Conservation (phyloP, 75 land plant species). For the Pinus tabuliformis region DNA sequence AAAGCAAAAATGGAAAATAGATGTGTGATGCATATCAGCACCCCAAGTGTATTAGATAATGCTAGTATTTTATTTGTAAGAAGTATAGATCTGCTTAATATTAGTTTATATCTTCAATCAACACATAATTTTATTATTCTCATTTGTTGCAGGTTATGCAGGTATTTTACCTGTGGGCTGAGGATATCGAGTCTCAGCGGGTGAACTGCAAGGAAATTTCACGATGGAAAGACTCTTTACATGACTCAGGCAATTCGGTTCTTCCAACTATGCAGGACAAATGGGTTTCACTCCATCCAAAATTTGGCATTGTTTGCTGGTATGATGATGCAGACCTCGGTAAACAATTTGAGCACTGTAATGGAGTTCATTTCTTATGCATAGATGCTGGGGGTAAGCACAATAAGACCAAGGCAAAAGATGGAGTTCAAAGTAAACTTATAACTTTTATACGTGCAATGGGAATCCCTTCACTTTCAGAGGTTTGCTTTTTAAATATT, state of each 20-base stretch:
- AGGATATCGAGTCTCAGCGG: slow-evolving; percentile 47
- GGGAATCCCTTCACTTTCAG: slow-evolving; percentile 73
- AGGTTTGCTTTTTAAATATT: slow-evolving; percentile 34
- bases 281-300: slow-evolving; percentile 78
- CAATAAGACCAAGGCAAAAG: slow-evolving; percentile 17
- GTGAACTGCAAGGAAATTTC: slow-evolving; percentile 46
- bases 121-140: too few relatives aligned
- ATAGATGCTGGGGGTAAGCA: slow-evolving; percentile 22
- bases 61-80: not conserved
- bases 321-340: slow-evolving; percentile 68
- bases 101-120: too few relatives aligned
- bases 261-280: slow-evolving; percentile 78
- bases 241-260: slow-evolving; percentile 38
- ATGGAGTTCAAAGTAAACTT: slow-evolving; percentile 25
- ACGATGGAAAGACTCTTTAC: slow-evolving; percentile 48
- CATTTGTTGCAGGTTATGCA: slow-evolving; percentile 54
- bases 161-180: slow-evolving; percentile 60
- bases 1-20: not conserved
- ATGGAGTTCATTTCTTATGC: slow-evolving; percentile 40
- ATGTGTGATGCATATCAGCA: not conserved
- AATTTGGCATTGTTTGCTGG: slow-evolving; percentile 74
- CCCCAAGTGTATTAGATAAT: not conserved
- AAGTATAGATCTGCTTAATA: not conserved
- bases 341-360: slow-evolving; percentile 46
- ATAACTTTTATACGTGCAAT: slow-evolving; percentile 32